Base-by-base conservation (phyloP, 768 basidiomycete genomes). In the Omphalotus guepiniiformis region DNA sequence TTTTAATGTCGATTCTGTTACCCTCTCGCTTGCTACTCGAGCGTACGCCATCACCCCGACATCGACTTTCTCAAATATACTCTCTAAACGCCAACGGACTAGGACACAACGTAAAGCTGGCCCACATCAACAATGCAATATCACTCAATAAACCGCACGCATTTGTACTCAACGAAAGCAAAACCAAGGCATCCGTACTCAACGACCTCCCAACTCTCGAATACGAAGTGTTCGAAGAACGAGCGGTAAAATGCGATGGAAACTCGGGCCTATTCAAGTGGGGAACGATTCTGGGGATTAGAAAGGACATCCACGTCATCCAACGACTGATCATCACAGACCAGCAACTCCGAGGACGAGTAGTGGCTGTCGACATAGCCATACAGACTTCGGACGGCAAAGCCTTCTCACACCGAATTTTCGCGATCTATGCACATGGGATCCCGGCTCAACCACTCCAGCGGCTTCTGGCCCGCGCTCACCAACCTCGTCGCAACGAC, bases 361-460 rank as follows among this genome's bases (percentile, higher is more conserved):
- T 53, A 0, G 36, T 61, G 2, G 55, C 50, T 7, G 42, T 60
- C 3, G 60, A 63, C 32, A 21, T 64, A 5, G 42, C 53, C 1
- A 39, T 62, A 0, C 54, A 43, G 3, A 60, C 55, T 3, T n/a
- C 32, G 11, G 23, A 44, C 21, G 50, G 53, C 23, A 15, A 23
- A 11, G 55, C 47, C 1, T 53, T 60, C 35, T 9, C 15, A 0
- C 62, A 64, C 46, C 44, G 55, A 2, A 12, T 63, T 6, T 53
- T 63, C 15, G 61, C 57, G 1, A 49, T 38, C 9, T 64, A 63
- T 39, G 61, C 62, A 0, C 63, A 57, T 1, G 63, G 58, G 60
- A 54, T 63, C 29, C 63, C 61, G 6, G 58, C 58, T 8, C 28
- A 15, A 0, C 34, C 39, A 30, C 5, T 5, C 5, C 15, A 15